Evolutionary conservation across 345 rosid genomes (phyloP), one percentile per base, ranked within the genome.

Genomic region (Eucalyptus sp.): DNA sequence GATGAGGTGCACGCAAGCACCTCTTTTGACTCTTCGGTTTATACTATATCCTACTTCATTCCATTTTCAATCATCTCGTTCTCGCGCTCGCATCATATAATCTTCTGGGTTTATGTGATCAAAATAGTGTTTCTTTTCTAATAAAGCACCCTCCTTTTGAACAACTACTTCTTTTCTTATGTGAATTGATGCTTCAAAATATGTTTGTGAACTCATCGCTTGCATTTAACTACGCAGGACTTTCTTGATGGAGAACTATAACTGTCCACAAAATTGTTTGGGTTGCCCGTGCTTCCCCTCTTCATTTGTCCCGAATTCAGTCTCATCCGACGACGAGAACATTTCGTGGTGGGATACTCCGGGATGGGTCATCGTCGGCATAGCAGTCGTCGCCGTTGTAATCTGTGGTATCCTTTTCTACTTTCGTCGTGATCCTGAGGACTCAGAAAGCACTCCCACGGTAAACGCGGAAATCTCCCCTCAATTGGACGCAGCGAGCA

Each of bases 401-500:
- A 14, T 64, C 56, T 33, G 50, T 6, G 14, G 50, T n/a, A 1
- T 50, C 20, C 7, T 89, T 22, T 48, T 46, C 84, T 58, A 58
- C 31, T 4, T 41, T 52, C 13, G 86, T 50, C 22, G 50, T n/a
- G 17, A 1, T 64, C 10, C 9, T 14, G 14, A 64, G 76, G 37
- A n/a, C 37, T 8, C 33, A 13, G 37, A 13, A 8, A 15, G 0
- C 76, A n/a, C 68, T 27, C 4, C 3, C 68, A 0, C 16, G 1
- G 15, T 1, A 1, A 0, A 4, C 8, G 10, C 0, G 17, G 18
- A 64, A 7, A 13, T n/a, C 37, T 7, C 20, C 33, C 31, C 14
- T 64, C 0, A 14, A 14, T n/a, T 0, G 68, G 31, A 27, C 24
- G 2, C 1, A 6, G n/a, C 29, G 1, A 58, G 13, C 64, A 58